Conservation (phyloP, 1,139 yeast genomes). For the Blastobotrys serpentis region DNA sequence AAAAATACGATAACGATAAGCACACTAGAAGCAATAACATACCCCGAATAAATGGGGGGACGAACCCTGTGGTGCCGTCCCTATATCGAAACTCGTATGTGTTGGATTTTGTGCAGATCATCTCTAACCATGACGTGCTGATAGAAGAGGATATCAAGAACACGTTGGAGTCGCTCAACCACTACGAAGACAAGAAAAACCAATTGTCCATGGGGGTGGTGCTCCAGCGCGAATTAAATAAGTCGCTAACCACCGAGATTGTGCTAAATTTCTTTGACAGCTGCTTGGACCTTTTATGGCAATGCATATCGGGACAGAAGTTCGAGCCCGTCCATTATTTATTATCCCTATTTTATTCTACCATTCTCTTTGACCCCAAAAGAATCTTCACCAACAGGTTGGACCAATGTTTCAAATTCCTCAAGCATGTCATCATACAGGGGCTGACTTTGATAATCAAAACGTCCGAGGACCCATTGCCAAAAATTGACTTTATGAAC, state of each 20-base stretch:
- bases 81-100: conserved; percentile 39
- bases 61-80: background rate
- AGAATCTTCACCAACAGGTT: background rate
- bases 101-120: conserved; percentile 54
- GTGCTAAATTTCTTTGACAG: background rate
- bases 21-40: too few relatives aligned
- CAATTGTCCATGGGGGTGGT: conserved; percentile 1
- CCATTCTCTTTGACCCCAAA: conserved; percentile 4
- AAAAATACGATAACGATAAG: too few relatives aligned
- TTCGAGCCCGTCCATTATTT: conserved; percentile 4
- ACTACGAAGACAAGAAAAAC: background rate
- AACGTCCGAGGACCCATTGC: conserved; percentile 3
- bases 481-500: background rate
- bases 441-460: background rate
- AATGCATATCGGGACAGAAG: background rate
- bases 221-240: background rate
- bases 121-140: conserved; percentile 32
- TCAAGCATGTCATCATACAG: conserved; percentile 1
- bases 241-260: conserved; percentile 1
- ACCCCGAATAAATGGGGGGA: background rate
- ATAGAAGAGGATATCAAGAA: conserved; percentile 1
- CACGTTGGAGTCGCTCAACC: conserved; percentile 2
- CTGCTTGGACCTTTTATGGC: background rate
- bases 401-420: background rate
- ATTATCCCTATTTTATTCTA: background rate